Evolutionary conservation across 164 flowering plant genomes (phyloP), one percentile per base, ranked within the genome.

Genomic region (Echeveria elegans): DNA sequence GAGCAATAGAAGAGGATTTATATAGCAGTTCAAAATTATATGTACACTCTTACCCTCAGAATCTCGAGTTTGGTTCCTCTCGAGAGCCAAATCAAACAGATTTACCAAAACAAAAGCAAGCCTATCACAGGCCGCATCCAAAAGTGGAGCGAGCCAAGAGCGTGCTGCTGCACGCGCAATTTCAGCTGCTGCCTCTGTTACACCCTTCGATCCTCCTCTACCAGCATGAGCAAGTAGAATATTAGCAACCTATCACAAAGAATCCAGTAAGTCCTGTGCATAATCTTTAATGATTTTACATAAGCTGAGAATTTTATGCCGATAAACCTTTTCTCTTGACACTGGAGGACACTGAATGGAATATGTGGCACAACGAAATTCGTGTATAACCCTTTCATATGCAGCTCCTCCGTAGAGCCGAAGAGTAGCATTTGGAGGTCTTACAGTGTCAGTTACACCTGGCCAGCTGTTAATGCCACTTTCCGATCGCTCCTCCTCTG

Each of bases 341-440:
- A 95, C 87, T 45, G 82, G 74, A 21, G 99, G 99, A 73, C 97
- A 95, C 74, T 89, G 87, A 70, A 95, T 84, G 68, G 97, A 95
- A 76, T 87, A 89, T 43, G 97, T 83, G 76, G 97, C 99, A 82
- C 96, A 92, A 0, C 88, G 87, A 48, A 95, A 92, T 77, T 95
- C 99, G 80, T 89, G 96, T 73, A 92, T 84, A 50, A 88, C 97
- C 72, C 99, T 92, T 77, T 89, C 97, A 85, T 92, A 95, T 74
- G 97, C 97, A 70, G 99, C 99, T 63, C 99, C 97, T 29, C 99
- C 99, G 77, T 88, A 92, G n/a, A 95, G 94, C 70, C 88, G 83
- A 73, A 95, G 93, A 65, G 85, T 81, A 10, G 90, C 80, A 77
- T 95, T 95, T 4, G 99, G 88, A 66, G 97, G 99, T 69, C 77